Base-by-base conservation (phyloP, 176 grass and related monocot genomes). In the Musa acuminata region DNA sequence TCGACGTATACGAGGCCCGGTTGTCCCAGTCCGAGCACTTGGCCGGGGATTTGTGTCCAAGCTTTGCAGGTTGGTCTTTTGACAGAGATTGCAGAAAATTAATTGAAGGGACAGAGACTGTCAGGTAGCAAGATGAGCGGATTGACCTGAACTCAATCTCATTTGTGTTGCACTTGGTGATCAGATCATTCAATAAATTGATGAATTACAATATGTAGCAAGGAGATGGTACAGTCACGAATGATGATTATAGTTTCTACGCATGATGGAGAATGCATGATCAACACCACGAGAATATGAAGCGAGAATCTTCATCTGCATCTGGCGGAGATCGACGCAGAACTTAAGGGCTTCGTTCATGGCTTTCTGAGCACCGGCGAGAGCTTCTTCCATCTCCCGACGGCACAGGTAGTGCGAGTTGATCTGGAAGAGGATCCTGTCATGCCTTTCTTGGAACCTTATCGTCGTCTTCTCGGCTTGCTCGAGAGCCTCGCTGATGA, bases 391-490 rank as follows among this genome's bases (percentile, higher is more conserved):
- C 74, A 64, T 77, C 74, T 77, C 74, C 8, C 19, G 9, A 19
- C 21, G 59, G 27, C 58, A 51, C 8, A 64, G 0, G n/a, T 77
- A 77, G 21, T 51, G 74, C 5, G 74, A 63, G 3, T 77, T 52
- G 29, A 65, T 49, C n/a, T 77, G 57, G 14, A 77, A 24, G 11
- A 77, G 74, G 48, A 77, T 64, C 43, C n/a, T 22, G 3, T 77
- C 74, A 29, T 77, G 58, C 58, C 74, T 77, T 11, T 77, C 74
- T 51, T 77, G 74, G 17, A 23, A 77, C 74, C 59, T 64, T 16
- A 65, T 14, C 48, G 51, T 0, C 48, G 19, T 50, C 9, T 50
- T 59, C 59, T 77, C 74, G 2, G 74, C 74, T 11, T 77, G 59
- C 59, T 77, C 74, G 17, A 77, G 59, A 5, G 59, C 74, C 74